Evolutionary conservation across 2,329 filamentous ascomycete species (phyloP), one percentile per base, ranked within the genome.

Genomic region (Pezicula radicicola): DNA sequence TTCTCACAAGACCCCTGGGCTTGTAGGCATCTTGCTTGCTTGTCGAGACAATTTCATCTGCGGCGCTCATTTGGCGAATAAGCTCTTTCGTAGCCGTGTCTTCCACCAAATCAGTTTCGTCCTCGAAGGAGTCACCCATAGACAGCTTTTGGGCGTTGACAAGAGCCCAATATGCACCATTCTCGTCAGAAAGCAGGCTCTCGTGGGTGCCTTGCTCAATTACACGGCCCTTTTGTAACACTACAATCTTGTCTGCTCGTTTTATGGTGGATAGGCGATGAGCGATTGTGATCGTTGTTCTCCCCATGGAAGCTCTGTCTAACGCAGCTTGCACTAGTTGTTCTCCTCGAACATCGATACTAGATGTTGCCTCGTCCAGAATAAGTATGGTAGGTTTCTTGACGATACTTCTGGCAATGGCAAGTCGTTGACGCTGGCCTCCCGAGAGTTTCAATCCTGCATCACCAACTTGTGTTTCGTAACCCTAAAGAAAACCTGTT

Each of bases 241-340:
- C 89, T 43, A 94, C 75, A 54, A 95, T 95, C 61, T 91, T 87
- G 66, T 95, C 88, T 3, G 90, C 90, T 50, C 89, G 93, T 90
- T 87, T 91, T 59, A 95, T 92, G 1, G 91, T 96, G 33, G 89
- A 93, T 16, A 96, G 75, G 48, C 91, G 87, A 70, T 96, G 91
- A 71, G 93, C 93, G 72, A 97, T 97, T 41, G 97, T 91, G 54
- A 97, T 81, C 72, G 96, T 85, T 1, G 93, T 97, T 42, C 93
- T 87, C 44, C 90, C 91, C 58, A 85, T 78, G 10, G 89, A 87
- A 46, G 97, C 83, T 15, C 81, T 89, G 50, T 87, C 85, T 27
- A 97, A 81, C 21, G 91, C 91, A 49, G 85, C 81, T 69, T 96
- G 91, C 54, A 96, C 96, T 65, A 92, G 87, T 68, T 94, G 88